These are phyloP conservation scores for Gastrolobium bilobum DNA, from an alignment of 306 rosid genomes.

Conservation along the genomic window DNA sequence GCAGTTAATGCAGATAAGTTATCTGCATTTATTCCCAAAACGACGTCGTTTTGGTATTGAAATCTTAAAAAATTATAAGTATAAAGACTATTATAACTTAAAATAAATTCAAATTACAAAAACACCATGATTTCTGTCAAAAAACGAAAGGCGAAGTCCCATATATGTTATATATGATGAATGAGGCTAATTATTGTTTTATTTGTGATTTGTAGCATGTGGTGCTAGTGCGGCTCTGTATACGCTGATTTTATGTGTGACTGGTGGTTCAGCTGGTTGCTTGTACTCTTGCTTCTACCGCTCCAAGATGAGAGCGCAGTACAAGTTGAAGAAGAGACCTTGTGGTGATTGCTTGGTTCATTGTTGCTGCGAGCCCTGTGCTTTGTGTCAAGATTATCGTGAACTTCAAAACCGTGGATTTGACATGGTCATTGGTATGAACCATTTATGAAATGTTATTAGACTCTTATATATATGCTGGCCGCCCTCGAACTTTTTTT, in stretches of 20 bases:
- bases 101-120: too few species aligned
- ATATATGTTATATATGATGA: not conserved
- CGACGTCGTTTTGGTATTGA: too few species aligned
- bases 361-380: slow-evolving; percentile 69
- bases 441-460: not conserved
- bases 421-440: slow-evolving; percentile 66
- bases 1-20: too few species aligned
- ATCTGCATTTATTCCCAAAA: too few species aligned
- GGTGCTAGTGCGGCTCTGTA: slow-evolving; percentile 67
- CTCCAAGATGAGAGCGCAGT: slow-evolving; percentile 66
- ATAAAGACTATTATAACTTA: too few species aligned
- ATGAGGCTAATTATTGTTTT: not conserved
- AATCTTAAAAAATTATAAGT: too few species aligned
- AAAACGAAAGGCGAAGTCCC: not conserved
- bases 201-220: slow-evolving; percentile 60
- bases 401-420: slow-evolving; percentile 77
- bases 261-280: slow-evolving; percentile 51
- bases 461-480: too few species aligned
- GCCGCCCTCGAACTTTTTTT: too few species aligned
- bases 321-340: slow-evolving; percentile 46
- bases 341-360: slow-evolving; percentile 71
- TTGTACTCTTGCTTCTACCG: slow-evolving; percentile 71
- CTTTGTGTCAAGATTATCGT: slow-evolving; percentile 82
- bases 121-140: too few species aligned
- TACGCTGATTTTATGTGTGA: slow-evolving; percentile 48